Evolutionary conservation across 2,329 filamentous ascomycete genomes (phyloP), one percentile per base, ranked within the genome.

Genomic region (Teratosphaeria viscida): DNA sequence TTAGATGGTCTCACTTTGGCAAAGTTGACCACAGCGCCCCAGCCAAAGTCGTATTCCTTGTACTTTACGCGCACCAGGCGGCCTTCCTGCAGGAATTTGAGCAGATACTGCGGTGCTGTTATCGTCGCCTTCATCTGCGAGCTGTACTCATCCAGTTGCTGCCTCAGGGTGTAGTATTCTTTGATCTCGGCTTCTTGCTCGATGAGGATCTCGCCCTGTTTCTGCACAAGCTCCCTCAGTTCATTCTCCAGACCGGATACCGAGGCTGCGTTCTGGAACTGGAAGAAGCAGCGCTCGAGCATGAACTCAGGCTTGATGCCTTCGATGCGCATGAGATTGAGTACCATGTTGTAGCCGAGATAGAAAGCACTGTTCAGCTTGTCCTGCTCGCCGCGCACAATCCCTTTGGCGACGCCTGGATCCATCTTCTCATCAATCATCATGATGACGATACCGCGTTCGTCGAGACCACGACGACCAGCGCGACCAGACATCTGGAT

Each of bases 241-340:
- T 95, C 87, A 72, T 89, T 90, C 74, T 99, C 94, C 26, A 97
- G 76, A 12, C 81, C 80, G 23, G 89, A 88, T 8, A 96, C 90
- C 66, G 88, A 91, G 11, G 92, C 89, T 1, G 90, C 90, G 68
- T 95, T 97, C 73, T 99, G 94, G 76, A 99, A 99, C 74, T 99
- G 94, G 74, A 90, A 95, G 78, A 99, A 99, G 71, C 94, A 99
- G 66, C 88, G 85, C 77, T 97, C 92, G n/a, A 99, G 80, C 94
- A 99, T 99, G 71, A 90, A 97, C 69, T 99, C 92, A 2, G 95
- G 94, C 8, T 92, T 97, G 56, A 99, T 95, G n/a, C 91, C 92
- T 73, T 99, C 94, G n/a, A 99, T 92, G 75, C 94, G 84, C 74
- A 97, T 87, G 62, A 99, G 77, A 71, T 99, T 99, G 60, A 99